Conservation (phyloP, 768 basidiomycete species). For the Tricholoma sp. region DNA sequence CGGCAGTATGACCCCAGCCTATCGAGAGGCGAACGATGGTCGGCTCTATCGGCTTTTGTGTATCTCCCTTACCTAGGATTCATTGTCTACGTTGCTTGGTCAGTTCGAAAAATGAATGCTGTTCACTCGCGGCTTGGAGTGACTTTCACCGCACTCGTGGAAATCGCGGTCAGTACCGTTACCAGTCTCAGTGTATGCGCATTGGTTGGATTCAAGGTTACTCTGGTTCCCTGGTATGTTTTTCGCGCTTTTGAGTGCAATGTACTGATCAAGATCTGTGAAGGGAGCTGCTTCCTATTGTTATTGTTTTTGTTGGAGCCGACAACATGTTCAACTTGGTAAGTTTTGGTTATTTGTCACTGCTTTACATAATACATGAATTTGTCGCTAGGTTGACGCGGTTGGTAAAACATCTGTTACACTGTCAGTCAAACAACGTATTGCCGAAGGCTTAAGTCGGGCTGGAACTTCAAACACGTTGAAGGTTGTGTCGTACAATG, state of each 20-base stretch:
- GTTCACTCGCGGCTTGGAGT: conserved; percentile 91
- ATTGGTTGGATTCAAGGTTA: conserved; percentile 81
- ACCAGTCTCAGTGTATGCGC: conserved; percentile 93
- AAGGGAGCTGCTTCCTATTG: conserved; percentile 87
- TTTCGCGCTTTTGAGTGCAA: background rate
- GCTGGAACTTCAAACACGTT: conserved; percentile 91
- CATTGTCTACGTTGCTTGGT: conserved; percentile 68
- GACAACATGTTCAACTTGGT: conserved; percentile 98
- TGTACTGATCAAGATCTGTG: conserved; percentile 3
- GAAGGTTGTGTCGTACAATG: conserved; percentile 85
- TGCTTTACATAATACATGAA: conserved; percentile 19
- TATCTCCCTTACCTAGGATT: conserved; percentile 76
- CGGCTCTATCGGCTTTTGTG: conserved; percentile 63
- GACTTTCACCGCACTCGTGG: conserved; percentile 88
- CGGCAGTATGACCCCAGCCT: conserved; percentile 49
- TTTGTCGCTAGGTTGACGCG: conserved; percentile 62
- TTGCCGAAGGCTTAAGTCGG: conserved; percentile 83
- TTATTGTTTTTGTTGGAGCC: conserved; percentile 91
- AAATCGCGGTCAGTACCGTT: conserved; percentile 88
- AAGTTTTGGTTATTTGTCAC: conserved; percentile 20
- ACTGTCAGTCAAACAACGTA: conserved; percentile 84
- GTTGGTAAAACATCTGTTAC: conserved; percentile 83
- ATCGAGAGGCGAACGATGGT: conserved; percentile 42
- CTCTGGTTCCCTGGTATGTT: conserved; percentile 85
- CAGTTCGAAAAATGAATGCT: conserved; percentile 70